phyloP scores from a whole-genome alignment of 805 yeast genomes.

The Barnettozyma sp. region DNA sequence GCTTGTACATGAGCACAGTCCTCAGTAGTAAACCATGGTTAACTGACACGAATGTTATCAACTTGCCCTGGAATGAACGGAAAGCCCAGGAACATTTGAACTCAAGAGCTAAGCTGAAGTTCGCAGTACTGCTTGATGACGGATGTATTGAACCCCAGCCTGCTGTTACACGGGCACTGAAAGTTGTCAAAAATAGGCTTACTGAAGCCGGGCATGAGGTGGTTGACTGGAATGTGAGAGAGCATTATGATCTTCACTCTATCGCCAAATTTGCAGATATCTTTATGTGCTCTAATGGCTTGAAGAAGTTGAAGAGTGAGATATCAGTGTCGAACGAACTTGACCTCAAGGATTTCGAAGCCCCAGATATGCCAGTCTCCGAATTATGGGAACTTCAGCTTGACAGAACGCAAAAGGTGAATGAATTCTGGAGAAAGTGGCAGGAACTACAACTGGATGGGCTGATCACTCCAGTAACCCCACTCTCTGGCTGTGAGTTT shows the following conservation, averaged over 20 bases:
- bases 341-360: slow-evolving; percentile 25
- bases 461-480: slow-evolving; percentile 43
- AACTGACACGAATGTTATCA: slow-evolving; percentile 32
- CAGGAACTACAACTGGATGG: slow-evolving; percentile 37
- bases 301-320: slow-evolving; percentile 1
- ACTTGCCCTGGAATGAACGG: slow-evolving; percentile 32
- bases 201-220: slow-evolving; percentile 35
- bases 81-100: slow-evolving; percentile 18
- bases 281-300: slow-evolving; percentile 26
- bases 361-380: slow-evolving; percentile 31
- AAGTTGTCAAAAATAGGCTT: slow-evolving; percentile 23
- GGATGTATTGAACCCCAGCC: slow-evolving; percentile 45
- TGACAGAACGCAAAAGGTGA: slow-evolving; percentile 29
- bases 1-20: slow-evolving; percentile 24
- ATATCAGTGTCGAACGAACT: slow-evolving; percentile 32
- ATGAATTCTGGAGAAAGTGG: slow-evolving; percentile 34
- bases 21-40: slow-evolving; percentile 32
- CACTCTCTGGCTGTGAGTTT: slow-evolving; percentile 35
- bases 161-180: slow-evolving; percentile 44
- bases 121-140: slow-evolving; percentile 36
- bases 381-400: slow-evolving; percentile 37
- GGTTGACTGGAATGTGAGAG: slow-evolving; percentile 35
- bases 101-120: slow-evolving; percentile 28
- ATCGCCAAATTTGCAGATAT: slow-evolving; percentile 19
- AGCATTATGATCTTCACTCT: slow-evolving; percentile 3